A percentile compares a stretch with the other conserved stretches of the same genome.
These are phyloP conservation scores for Cystobasidiaceae sp. DNA, from an alignment of 1,284 basidiomycete species.

Conservation along the genomic window DNA sequence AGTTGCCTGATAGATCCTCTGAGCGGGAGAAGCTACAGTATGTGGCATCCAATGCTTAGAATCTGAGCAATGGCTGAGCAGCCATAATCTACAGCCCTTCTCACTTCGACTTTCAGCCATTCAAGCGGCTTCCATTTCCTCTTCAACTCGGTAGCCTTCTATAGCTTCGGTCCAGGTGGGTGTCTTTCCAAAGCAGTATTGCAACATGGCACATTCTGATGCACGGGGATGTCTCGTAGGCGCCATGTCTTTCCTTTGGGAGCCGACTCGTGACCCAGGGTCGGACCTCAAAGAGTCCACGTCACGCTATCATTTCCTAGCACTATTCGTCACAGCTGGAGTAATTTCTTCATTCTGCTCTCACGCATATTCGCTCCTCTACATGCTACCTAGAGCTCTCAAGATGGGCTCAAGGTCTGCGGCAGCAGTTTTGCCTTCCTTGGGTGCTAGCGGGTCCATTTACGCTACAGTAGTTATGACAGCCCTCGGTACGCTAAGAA, in stretches of 20 bases:
- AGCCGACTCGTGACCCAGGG: constrained; percentile 11
- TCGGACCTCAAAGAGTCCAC: constrained; percentile 21
- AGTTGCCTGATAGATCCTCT: constrained; percentile 5
- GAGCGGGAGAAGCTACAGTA: constrained; percentile 26
- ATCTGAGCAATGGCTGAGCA: too few species aligned
- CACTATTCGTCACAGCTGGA: constrained; percentile 22
- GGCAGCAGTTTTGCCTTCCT: constrained; percentile 17
- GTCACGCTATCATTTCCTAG: constrained; percentile 20
- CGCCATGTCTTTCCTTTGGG: constrained; percentile 25
- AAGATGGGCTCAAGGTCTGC: background rate
- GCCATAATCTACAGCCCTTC: background rate
- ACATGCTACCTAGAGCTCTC: constrained; percentile 11
- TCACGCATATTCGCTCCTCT: constrained; percentile 14
- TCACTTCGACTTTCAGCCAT: constrained; percentile 24
- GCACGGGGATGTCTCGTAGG: background rate
- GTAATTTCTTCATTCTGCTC: constrained; percentile 16
- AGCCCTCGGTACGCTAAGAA: background rate
- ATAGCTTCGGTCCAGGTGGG: constrained; percentile 24
- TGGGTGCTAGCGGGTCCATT: constrained; percentile 26
- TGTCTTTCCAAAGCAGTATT: background rate
- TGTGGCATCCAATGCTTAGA: too few species aligned
- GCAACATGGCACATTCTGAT: background rate
- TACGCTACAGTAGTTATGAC: constrained; percentile 29
- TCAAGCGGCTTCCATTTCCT: constrained; percentile 24
- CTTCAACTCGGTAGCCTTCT: constrained; percentile 31